Base-by-base conservation (phyloP, 2,329 filamentous ascomycete genomes). In the Bisporella sp. region DNA sequence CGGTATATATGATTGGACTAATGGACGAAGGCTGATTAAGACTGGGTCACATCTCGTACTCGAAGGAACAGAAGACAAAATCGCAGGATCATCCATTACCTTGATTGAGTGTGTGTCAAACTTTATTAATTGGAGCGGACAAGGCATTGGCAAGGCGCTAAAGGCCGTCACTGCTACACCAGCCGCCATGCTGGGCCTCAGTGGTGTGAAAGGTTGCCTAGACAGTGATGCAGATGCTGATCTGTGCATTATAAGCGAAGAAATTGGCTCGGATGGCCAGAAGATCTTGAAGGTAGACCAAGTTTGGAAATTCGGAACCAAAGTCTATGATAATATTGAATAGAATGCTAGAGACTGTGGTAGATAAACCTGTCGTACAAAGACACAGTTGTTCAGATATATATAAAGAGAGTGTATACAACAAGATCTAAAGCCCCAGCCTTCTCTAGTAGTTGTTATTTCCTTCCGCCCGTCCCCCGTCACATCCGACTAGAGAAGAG, bases 1-100 rank as follows among this genome's bases (percentile, higher is more conserved):
- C 61, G 91, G 91, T 3, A 76, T 80, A 2, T 95, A 96, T 64
- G 79, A 85, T 55, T 95, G 89, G 89, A 91, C 83, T 5, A 95
- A 96, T 60, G 81, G 81, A 5, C 76, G 78, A 50, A 69, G 71
- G 35, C 81, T 85, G 56, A 68, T 86, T 53, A 92, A 92, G 71
- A 79, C 78, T 46, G 89, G 90, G 1, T 73, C 81, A 0, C 76
- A 84, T 49, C 69, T 96, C 35, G 82, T 87, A 3, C 73, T 95
- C 0, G 86, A 95, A 64, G 87, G 86, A 8, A 28, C n/a, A 11
- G 89, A 87, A 0, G 79, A 86, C 31, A 87, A 80, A 52, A 89
- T 95, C 63, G 89, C 88, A 11, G 88, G 87, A 57, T 85, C 81
- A 59, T 82, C 82, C 41, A 82, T 84, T 47, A 84, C 84, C 5